Conservation (phyloP, 306 rosid species). For the Psophocarpus tetragonolobus region DNA sequence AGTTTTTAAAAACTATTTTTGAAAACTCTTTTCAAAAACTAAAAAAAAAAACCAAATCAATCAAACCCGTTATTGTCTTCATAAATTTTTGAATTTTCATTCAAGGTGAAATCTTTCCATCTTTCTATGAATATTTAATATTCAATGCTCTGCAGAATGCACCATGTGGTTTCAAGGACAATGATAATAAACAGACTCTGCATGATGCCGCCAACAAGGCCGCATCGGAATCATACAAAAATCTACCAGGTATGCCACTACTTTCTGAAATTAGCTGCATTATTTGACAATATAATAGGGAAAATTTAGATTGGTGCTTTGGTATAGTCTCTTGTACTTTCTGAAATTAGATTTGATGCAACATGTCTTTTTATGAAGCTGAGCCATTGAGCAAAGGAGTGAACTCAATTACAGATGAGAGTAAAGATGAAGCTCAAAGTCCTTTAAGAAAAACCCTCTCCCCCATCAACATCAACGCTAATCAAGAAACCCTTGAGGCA, state of each 20-base stretch:
- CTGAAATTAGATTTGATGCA: slow-evolving; percentile 14
- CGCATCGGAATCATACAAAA: slow-evolving; percentile 33
- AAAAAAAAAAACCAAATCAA: no score
- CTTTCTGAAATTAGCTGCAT: background rate
- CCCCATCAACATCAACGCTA: slow-evolving; percentile 56
- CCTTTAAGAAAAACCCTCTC: slow-evolving; percentile 70
- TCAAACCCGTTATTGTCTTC: no score
- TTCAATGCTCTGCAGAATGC: slow-evolving; percentile 40
- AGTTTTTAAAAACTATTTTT: no score
- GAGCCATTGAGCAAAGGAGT: slow-evolving; percentile 37
- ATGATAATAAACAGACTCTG: slow-evolving; percentile 28
- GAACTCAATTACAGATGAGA: slow-evolving; percentile 30
- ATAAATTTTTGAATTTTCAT: background rate
- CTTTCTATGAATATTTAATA: slow-evolving; percentile 26
- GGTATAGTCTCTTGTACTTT: background rate
- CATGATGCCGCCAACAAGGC: slow-evolving; percentile 35
- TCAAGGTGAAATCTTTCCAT: background rate
- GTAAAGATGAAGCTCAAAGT: slow-evolving; percentile 40
- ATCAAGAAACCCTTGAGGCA: slow-evolving; percentile 31
- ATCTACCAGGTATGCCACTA: slow-evolving; percentile 44
- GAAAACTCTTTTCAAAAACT: no score
- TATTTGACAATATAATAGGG: background rate
- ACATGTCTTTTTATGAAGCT: slow-evolving; percentile 33
- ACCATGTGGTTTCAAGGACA: slow-evolving; percentile 28
- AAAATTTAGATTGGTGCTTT: background rate